Base-by-base conservation (phyloP, 2,329 filamentous ascomycete genomes). In the Metarhizium album region DNA sequence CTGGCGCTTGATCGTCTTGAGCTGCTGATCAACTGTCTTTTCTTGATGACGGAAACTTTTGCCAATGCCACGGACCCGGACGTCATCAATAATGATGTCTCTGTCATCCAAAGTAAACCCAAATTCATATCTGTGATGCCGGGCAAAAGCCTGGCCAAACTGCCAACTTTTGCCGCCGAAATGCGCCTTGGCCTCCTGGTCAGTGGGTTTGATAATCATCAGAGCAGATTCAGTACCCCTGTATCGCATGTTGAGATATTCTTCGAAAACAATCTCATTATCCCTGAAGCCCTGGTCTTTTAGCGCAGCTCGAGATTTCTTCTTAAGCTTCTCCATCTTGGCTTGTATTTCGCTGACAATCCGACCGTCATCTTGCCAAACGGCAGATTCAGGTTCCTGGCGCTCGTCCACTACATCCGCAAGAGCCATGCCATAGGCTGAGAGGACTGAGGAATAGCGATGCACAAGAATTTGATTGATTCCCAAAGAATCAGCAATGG, bases 231-330 rank as follows among this genome's bases (percentile, higher is more conserved):
- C 90, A 0, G 90, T 95, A 11, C 90, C 90, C 35, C 88, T 80
- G 61, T 95, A 95, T 52, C 90, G 76, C 84, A 96, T 90, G 64
- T 96, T 95, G 51, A 97, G 79, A 61, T 95, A 96, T 63, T 95
- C 87, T 64, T 95, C 90, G 60, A 91, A 95, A 0, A 83, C 76
- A 23, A 95, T 87, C 31, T 87, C 81, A 4, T 78, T 70, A 42
- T 86, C 79, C 1, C 76, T 72, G 61, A 96, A 95, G 0, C 90
- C 90, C 67, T 96, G 90, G 2, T 86, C 83, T 22, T 74, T 72
- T 4, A 96, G 70, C 0, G 81, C 79, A 18, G 74, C 70, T 0
- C 73, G 77, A 0, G 88, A 90, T 62, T 84, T 88, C n/a, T 79
- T 74, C 68, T 87, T 91, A 37, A 96, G 74, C 45, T 87, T 84